These are phyloP conservation scores for Paramecium tetraurelia DNA, from an alignment of 73 alveolate genomes.

Conservation along the genomic window DNA sequence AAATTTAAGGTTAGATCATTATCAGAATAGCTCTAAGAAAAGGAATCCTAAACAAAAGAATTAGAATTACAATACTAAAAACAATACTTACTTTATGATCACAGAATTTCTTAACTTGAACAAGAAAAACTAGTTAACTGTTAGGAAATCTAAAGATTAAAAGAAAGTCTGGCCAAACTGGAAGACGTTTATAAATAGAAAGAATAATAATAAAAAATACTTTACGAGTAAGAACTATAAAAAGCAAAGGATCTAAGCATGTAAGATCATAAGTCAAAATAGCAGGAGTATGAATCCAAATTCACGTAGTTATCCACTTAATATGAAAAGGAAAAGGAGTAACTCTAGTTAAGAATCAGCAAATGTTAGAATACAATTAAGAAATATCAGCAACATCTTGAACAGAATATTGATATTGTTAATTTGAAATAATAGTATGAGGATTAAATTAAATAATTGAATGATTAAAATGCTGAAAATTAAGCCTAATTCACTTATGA, in stretches of 20 bases:
- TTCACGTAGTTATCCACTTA: neutral
- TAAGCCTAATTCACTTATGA: constrained; percentile 3
- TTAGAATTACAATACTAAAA: constrained; percentile 5
- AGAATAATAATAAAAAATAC: neutral
- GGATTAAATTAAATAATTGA: neutral
- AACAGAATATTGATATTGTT: neutral
- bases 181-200: neutral
- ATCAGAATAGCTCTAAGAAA: neutral
- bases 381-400: neutral
- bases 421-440: constrained; percentile 2
- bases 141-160: neutral
- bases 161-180: neutral
- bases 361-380: constrained; percentile 33
- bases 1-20: neutral
- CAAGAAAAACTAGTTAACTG: neutral
- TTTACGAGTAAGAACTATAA: neutral
- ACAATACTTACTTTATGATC: neutral
- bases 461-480: neutral
- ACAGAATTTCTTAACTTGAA: neutral
- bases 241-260: neutral
- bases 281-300: constrained; percentile 11
- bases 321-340: constrained; percentile 14
- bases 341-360: neutral
- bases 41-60: neutral
- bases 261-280: neutral